Evolutionary conservation across 169 alveolate species (phyloP).

Genomic region (Sarcocystis neurona): DNA sequence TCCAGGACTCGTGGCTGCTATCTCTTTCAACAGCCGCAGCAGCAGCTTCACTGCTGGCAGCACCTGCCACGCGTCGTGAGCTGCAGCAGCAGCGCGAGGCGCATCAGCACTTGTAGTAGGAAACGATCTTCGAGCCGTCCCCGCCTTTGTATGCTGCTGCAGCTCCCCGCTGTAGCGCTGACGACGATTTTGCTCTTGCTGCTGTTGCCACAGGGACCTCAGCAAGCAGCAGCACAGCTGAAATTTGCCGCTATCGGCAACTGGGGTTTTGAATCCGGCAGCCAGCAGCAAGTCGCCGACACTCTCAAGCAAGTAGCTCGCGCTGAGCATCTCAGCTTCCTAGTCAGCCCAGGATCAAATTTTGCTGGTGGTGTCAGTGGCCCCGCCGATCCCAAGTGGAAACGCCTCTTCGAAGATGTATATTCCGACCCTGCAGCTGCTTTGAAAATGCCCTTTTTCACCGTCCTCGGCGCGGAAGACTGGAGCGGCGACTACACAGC

Average conservation of each 20-base stretch:
- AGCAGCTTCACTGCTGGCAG: no score
- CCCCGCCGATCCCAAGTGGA: slow-evolving; percentile 78
- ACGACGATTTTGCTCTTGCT: no score
- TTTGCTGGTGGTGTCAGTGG: slow-evolving; percentile 83
- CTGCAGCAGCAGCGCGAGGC: no score
- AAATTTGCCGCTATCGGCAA: slow-evolving; percentile 85
- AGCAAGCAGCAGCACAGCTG: slow-evolving; percentile 72
- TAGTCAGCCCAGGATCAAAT: slow-evolving; percentile 86
- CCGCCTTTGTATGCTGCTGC: no score
- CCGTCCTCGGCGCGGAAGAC: slow-evolving; percentile 86
- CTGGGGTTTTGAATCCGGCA: slow-evolving; percentile 82
- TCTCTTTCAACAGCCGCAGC: no score
- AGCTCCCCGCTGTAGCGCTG: no score
- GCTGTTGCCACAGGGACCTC: no score
- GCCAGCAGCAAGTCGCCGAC: slow-evolving; percentile 79
- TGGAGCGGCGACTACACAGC: slow-evolving; percentile 85
- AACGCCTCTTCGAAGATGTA: slow-evolving; percentile 76
- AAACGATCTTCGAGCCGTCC: no score
- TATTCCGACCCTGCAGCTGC: slow-evolving; percentile 79
- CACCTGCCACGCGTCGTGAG: no score
- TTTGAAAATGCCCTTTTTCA: slow-evolving; percentile 82
- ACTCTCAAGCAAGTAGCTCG: slow-evolving; percentile 77
- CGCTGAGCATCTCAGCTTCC: slow-evolving; percentile 79
- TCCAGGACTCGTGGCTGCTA: no score
- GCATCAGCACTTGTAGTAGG: no score